Conservation (phyloP, 148 eudicot genomes). For the Talinum fruticosum region DNA sequence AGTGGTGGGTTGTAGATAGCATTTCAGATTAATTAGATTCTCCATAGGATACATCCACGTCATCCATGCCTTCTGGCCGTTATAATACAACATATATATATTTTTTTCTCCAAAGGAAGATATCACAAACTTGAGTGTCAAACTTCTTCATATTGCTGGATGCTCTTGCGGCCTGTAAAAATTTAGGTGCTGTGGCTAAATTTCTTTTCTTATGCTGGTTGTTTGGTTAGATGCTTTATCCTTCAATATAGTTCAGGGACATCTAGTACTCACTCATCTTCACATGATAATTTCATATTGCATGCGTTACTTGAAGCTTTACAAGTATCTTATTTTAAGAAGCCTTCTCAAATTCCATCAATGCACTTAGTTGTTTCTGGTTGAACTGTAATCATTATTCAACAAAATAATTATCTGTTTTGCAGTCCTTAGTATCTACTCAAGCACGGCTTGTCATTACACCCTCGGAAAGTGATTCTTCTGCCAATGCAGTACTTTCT, state of each 20-base stretch:
- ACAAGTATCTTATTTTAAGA: not conserved
- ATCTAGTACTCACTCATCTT: not conserved
- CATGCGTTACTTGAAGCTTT: not conserved
- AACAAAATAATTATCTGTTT: constrained; percentile 19
- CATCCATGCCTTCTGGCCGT: not conserved
- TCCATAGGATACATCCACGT: not conserved
- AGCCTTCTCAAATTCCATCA: not conserved
- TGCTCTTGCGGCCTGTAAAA: not conserved
- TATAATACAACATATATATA: no score
- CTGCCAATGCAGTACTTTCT: constrained; percentile 52
- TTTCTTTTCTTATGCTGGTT: not conserved
- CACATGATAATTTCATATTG: not conserved
- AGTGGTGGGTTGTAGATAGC: not conserved
- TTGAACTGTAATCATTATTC: not conserved
- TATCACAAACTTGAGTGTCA: not conserved
- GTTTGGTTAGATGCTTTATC: not conserved
- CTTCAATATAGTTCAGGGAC: not conserved
- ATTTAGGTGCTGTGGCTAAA: not conserved
- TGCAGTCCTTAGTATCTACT: constrained; percentile 84
- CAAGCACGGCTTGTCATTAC: constrained; percentile 83
- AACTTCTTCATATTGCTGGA: not conserved
- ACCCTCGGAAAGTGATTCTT: constrained; percentile 56
- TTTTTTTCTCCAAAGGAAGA: no score
- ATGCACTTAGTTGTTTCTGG: not conserved
- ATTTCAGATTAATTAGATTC: no score